Evolutionary conservation across 345 rosid species (phyloP).

Genomic region (Trapa incisa): DNA sequence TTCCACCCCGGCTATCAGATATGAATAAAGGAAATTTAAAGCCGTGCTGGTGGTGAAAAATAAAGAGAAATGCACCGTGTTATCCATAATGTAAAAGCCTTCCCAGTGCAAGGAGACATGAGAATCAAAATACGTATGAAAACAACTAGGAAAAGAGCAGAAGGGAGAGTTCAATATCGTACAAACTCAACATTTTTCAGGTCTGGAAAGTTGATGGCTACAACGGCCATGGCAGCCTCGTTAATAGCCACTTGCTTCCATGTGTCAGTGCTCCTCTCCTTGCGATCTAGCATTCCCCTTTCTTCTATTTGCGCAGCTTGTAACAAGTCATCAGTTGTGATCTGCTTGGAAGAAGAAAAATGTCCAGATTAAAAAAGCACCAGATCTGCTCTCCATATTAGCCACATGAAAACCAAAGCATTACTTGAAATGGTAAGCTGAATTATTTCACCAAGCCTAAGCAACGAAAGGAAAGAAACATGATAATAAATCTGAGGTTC

Average conservation of each 20-base stretch:
- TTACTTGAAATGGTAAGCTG: background rate
- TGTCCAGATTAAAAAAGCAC: background rate
- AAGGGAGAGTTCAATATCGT: slow-evolving; percentile 19
- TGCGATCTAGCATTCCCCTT: slow-evolving; percentile 82
- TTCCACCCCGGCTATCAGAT: background rate
- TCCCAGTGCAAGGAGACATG: background rate
- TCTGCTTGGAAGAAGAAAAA: slow-evolving; percentile 30
- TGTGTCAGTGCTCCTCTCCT: slow-evolving; percentile 61
- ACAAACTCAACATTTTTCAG: slow-evolving; percentile 76
- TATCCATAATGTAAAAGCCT: background rate
- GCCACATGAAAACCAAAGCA: background rate
- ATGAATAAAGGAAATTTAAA: background rate
- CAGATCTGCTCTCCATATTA: background rate
- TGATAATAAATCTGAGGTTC: background rate
- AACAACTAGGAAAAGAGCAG: background rate
- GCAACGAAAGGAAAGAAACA: background rate
- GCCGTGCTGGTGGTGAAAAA: background rate
- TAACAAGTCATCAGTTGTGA: slow-evolving; percentile 84
- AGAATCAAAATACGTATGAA: background rate
- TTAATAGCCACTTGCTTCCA: slow-evolving; percentile 89
- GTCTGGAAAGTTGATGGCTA: slow-evolving; percentile 89
- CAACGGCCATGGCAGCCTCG: slow-evolving; percentile 94
- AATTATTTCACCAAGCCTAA: background rate
- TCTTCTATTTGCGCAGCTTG: slow-evolving; percentile 98
- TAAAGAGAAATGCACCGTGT: background rate